phyloP scores from a whole-genome alignment of 169 alveolate genomes.

The Cryptosporidium xiaoi region DNA sequence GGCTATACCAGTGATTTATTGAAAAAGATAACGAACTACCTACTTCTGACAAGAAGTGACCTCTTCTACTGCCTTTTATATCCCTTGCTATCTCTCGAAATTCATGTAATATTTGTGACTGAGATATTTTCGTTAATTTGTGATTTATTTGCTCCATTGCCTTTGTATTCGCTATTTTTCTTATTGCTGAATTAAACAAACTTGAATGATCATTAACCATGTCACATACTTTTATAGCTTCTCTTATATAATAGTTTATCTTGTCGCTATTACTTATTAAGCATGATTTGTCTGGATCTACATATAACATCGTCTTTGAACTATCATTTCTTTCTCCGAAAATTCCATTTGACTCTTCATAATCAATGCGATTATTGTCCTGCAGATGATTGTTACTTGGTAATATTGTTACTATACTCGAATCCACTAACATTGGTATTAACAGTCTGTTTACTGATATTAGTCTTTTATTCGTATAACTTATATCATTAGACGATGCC shows the following conservation, averaged over 20 bases:
- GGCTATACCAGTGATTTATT: constrained; percentile 43
- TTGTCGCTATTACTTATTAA: constrained; percentile 17
- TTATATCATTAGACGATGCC: neutral
- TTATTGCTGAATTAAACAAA: constrained; percentile 40
- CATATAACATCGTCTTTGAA: neutral
- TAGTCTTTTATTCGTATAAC: constrained; percentile 1
- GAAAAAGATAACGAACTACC: constrained; percentile 58
- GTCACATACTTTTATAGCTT: constrained; percentile 17
- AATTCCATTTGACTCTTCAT: neutral
- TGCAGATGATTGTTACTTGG: constrained; percentile 29
- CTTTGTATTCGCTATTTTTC: constrained; percentile 50
- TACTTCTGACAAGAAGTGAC: constrained; percentile 61
- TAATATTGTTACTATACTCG: constrained; percentile 5
- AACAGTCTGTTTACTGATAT: constrained; percentile 18
- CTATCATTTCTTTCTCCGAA: neutral
- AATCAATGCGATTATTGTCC: neutral
- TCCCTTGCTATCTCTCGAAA: constrained; percentile 59
- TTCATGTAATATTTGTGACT: constrained; percentile 67
- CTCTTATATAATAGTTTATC: constrained; percentile 36
- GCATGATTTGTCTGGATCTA: constrained; percentile 46
- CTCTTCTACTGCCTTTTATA: constrained; percentile 48
- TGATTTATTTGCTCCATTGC: constrained; percentile 16
- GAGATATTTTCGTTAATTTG: constrained; percentile 27
- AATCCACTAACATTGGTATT: constrained; percentile 30
- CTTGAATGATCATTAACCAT: constrained; percentile 41